phyloP scores from a whole-genome alignment of 176 grass and related monocot species.

The Thinopyrum elongatum region DNA sequence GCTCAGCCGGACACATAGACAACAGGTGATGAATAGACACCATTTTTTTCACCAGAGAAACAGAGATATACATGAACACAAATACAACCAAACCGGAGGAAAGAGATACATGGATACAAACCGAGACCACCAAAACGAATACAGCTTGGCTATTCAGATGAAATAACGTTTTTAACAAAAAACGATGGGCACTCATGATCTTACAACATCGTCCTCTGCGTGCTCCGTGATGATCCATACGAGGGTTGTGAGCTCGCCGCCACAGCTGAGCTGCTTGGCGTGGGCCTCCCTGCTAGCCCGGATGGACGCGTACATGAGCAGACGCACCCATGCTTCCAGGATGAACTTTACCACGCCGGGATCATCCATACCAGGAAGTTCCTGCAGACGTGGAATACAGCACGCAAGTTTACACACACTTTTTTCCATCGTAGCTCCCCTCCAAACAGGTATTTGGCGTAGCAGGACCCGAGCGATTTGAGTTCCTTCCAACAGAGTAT shows the following conservation, averaged over 20 bases:
- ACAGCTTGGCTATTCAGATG: no score
- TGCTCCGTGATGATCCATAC: neutral
- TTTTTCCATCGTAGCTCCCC: no score
- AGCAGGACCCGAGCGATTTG: neutral
- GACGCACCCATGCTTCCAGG: neutral
- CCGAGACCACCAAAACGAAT: no score
- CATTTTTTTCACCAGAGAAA: no score
- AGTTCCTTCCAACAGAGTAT: neutral
- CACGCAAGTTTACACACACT: no score
- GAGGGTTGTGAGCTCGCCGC: neutral
- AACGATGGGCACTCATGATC: neutral
- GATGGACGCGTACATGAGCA: neutral
- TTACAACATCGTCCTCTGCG: accelerated
- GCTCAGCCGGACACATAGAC: no score
- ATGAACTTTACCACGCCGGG: neutral
- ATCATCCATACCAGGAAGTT: neutral
- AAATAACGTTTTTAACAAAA: neutral
- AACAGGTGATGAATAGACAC: no score
- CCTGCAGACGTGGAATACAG: no score
- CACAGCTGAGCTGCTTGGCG: neutral
- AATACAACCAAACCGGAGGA: no score
- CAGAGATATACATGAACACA: no score
- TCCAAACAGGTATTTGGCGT: no score
- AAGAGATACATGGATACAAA: no score
- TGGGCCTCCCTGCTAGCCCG: neutral